Evolutionary conservation across 768 basidiomycete species (phyloP), one percentile per base, ranked within the genome.

Genomic region (Amanita muscaria): DNA sequence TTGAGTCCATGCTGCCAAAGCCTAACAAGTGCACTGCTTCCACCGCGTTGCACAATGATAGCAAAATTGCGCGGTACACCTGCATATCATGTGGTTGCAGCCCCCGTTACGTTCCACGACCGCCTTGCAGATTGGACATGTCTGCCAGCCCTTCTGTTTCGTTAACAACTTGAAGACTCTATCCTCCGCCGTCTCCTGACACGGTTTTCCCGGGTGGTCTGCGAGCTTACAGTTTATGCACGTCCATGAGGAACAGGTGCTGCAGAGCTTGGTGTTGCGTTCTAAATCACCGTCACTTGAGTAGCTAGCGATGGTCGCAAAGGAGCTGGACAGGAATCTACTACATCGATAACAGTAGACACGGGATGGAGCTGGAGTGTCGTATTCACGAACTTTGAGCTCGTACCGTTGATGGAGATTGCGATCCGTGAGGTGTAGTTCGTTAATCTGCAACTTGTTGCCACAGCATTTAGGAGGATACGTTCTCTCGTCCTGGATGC

Each of bases 71-170:
- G 66, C 62, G 5, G 64, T 58, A 53, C 79, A 80, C 16, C 69
- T 65, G 49, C 80, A 83, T 10, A 71, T 79, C 62, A 83, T 82
- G 39, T 83, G 81, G 55, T 72, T 77, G 49, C 81, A 83, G 0
- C 81, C 80, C 4, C 64, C 52, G n/a, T 61, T 54, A 12, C 80
- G 66, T 49, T 83, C 81, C 30, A 83, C 67, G 38, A 83, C 65
- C 12, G 67, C 61, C 5, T 65, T 53, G 52, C 81, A 83, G 4
- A 67, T 66, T 0, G 80, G 80, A 53, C 81, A 83, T 0, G 76
- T 80, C 51, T 81, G 76, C 80, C 77, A 83, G 9, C 63, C 61
- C 38, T 72, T 48, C 24, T 63, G 50, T 2, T 53, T 52, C 0
- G 77, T 78, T 2, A 80, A 65, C 4, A 61, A 66, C 16, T 57